Base-by-base conservation (phyloP, 768 basidiomycete species). In the Stropharia rugosoannulata region DNA sequence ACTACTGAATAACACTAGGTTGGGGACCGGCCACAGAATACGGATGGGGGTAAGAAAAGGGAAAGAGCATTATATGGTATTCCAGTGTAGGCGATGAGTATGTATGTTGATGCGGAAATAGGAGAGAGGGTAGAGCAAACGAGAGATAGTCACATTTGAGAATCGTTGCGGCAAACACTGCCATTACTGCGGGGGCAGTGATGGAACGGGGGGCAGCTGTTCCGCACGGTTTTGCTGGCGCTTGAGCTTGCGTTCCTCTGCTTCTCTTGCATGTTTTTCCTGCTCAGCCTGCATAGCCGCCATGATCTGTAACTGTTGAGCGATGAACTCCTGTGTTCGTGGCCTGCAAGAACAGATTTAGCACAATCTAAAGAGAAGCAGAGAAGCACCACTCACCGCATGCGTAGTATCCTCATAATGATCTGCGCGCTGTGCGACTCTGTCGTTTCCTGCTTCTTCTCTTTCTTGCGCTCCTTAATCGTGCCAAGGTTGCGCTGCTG, bases 401-500 rank as follows among this genome's bases (percentile, higher is more conserved):
- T 98, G 32, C 97, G 83, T 40, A 99, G 76, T 60, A 99, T 95
- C 55, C 94, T 80, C 78, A 99, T 84, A 56, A 98, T 97, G 37
- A 89, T 93, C 73, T 98, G 94, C 49, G 90, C 93, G 55, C 86
- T 86, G 11, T 85, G 82, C 3, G 81, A 79, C 55, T 90, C 86
- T 57, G 88, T 32, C 29, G 29, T 85, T 70, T 92, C 87, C 62
- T 92, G 79, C 66, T 85, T 82, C 79, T 95, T 95, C 76, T 96
- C 93, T 70, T 85, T 85, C 80, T 98, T 98, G 59, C 93, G 83
- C 64, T 95, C 86, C 70, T 88, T 88, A 69, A 99, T 98, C 6
- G 97, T 99, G 10, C 96, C 96, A 5, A 98, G 82, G 69, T 98
- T 99, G 47, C 94, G 85, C 64, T 96, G 95, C 11, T 86, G 78